Base-by-base conservation (phyloP, 108 stramenopile species). In the Chaetoceros tenuissimus region DNA sequence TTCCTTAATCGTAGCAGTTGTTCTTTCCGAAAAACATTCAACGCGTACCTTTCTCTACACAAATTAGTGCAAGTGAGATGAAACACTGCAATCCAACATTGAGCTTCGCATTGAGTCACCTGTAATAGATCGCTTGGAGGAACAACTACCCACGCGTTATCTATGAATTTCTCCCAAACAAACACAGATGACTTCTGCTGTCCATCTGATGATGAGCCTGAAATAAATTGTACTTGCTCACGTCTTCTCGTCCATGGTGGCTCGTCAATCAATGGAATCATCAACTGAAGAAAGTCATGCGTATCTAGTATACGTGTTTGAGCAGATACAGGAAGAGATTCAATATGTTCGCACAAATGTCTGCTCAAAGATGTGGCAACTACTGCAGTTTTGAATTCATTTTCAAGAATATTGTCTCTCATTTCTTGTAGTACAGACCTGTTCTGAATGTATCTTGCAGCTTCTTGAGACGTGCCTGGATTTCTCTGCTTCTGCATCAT, bases 21-120 rank as follows among this genome's bases (percentile, higher is more conserved):
- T 19, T 59, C 69, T 53, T 84, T 91, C 7, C 92, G 75, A 53
- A 75, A 87, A 24, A 72, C 79, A 60, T 94, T 82, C 21, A 94
- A 56, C 26, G 66, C 70, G 50, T 92, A 94, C 1, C 80, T 34
- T 50, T 81, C 72, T 16, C 89, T 72, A 45, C 80, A 75, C 45
- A 71, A 64, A 20, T 63, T 60, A 43, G 71, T 62, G 24, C 74
- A 48, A 27, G 80, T 72, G 3, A 94, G 66, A 66, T 84, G 78
- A 74, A 66, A 89, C 18, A 94, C 50, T 26, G 77, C 79, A 7
- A 94, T 67, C 92, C 92, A 94, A 1, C 79, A 73, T 61, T 94
- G 89, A 2, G 78, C 92, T 53, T 89, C 89, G 7, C 53, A 45
- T 58, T 78, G 80, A 3, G 89, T 87, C 20, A 94, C 27, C 45